phyloP scores from a whole-genome alignment of 2,329 filamentous ascomycete species.

The Calonectria pteridis region DNA sequence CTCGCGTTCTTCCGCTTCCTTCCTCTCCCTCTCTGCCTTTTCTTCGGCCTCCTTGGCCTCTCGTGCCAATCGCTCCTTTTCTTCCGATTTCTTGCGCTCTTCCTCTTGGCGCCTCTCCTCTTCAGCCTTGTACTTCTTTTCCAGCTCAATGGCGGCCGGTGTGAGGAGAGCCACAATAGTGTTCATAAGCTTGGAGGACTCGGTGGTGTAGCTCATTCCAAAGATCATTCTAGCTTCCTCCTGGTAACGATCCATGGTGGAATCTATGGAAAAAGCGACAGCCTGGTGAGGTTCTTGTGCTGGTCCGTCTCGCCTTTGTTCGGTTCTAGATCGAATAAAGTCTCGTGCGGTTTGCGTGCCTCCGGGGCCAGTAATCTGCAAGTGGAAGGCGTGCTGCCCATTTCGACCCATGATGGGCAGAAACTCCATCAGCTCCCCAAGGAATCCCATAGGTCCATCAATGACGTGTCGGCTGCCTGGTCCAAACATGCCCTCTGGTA shows the following conservation, averaged over 20 bases:
- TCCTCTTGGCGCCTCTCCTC: conserved; percentile 67
- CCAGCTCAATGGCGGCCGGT: conserved; percentile 85
- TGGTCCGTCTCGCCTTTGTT: conserved; percentile 61
- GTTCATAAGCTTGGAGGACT: conserved; percentile 77
- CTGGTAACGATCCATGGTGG: conserved; percentile 84
- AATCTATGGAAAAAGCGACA: conserved; percentile 78
- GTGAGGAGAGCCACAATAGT: conserved; percentile 80
- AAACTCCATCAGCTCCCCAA: conserved; percentile 69
- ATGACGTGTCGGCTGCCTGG: conserved; percentile 51
- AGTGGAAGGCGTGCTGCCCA: conserved; percentile 67
- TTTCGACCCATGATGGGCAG: conserved; percentile 61
- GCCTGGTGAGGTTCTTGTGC: conserved; percentile 77
- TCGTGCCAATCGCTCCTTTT: conserved; percentile 73
- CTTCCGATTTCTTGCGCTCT: conserved; percentile 71
- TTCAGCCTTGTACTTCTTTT: conserved; percentile 76
- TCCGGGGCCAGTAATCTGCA: conserved; percentile 67
- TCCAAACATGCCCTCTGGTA: conserved; percentile 61
- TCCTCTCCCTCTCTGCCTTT: conserved; percentile 73
- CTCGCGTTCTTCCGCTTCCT: conserved; percentile 78
- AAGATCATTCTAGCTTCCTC: conserved; percentile 93
- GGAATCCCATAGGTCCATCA: conserved; percentile 66
- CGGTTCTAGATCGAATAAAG: conserved; percentile 58
- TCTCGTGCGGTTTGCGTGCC: conserved; percentile 66
- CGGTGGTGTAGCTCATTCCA: conserved; percentile 70
- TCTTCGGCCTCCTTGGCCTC: conserved; percentile 82